These are phyloP conservation scores for Flaveria trinervia DNA, from an alignment of 129 eudicot species.

Conservation along the genomic window DNA sequence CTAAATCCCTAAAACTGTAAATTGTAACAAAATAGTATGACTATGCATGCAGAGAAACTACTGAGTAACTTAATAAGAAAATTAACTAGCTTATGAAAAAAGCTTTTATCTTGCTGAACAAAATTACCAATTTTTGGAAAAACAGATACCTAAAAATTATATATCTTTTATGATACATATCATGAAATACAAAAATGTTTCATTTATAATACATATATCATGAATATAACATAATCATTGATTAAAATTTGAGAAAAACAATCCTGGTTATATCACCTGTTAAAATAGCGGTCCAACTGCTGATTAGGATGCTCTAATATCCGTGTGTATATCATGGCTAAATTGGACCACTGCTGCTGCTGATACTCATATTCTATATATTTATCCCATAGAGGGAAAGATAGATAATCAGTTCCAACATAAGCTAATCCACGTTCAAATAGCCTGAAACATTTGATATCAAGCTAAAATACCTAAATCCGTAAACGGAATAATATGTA, in stretches of 20 bases:
- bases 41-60: conserved; percentile 7
- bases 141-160: neutral
- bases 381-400: conserved; percentile 93
- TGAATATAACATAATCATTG: neutral
- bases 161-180: too few species aligned
- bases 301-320: conserved; percentile 93
- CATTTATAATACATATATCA: neutral
- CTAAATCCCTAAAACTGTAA: conserved; percentile 90
- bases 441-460: conserved; percentile 62
- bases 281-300: conserved; percentile 94
- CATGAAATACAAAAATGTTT: too few species aligned
- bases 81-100: neutral
- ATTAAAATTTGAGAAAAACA: neutral
- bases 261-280: conserved; percentile 50
- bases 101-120: neutral
- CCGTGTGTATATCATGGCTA: conserved; percentile 78
- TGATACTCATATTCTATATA: conserved; percentile 87
- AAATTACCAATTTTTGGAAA: neutral
- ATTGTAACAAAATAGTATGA: conserved; percentile 16
- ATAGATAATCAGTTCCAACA: conserved; percentile 93
- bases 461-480: conserved; percentile 22
- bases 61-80: neutral
- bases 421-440: conserved; percentile 93
- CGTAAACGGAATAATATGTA: conserved; percentile 1
- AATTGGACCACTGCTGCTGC: conserved; percentile 86